Evolutionary conservation across 2,329 filamentous ascomycete genomes (phyloP), one percentile per base, ranked within the genome.

Genomic region (Botrytis aclada): DNA sequence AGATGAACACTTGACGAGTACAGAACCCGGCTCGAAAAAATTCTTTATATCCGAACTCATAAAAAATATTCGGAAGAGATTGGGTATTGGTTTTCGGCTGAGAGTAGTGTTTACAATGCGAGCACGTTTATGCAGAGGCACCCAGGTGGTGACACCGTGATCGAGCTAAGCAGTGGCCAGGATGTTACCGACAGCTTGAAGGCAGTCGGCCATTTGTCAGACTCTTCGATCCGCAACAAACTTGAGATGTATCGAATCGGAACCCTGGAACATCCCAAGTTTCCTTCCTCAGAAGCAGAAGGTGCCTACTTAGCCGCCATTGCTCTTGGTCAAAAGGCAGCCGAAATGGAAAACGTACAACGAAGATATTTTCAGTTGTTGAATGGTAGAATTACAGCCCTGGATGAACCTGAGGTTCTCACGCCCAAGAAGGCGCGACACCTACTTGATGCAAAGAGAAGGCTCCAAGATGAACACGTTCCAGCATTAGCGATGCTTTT

Each of bases 71-170:
- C 62, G 22, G 39, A 64, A 45, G 39, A 64, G 47, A 43, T 8
- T 20, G 62, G 62, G 14, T 64, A 64, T 64, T 47, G 62, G 39
- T 64, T 64, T 45, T 64, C 62, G n/a, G 62, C 62, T 4, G 20
- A 64, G 10, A 39, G 62, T 1, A 45, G 25, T 32, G 62, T 64
- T 64, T 64, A 64, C 34, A 47, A 64, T 8, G 62, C 62, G 8
- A 64, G 62, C 62, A 45, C 8, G 10, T 64, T 64, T 64, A 64
- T 64, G 62, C 62, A 64, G 62, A 64, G 20, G 39, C 62, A 64
- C 20, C 62, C 62, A 64, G 62, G 62, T 20, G 62, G 62, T 29
- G 62, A 64, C 32, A 64, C 39, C 14, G 39, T 64, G 39, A 64
- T 64, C 25, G 62, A 0, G 12, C 29, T 34, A 4, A 64, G 62